Evolutionary conservation across 371 early-diverging fungal species (phyloP).

Genomic region (Rhizopus delemar): DNA sequence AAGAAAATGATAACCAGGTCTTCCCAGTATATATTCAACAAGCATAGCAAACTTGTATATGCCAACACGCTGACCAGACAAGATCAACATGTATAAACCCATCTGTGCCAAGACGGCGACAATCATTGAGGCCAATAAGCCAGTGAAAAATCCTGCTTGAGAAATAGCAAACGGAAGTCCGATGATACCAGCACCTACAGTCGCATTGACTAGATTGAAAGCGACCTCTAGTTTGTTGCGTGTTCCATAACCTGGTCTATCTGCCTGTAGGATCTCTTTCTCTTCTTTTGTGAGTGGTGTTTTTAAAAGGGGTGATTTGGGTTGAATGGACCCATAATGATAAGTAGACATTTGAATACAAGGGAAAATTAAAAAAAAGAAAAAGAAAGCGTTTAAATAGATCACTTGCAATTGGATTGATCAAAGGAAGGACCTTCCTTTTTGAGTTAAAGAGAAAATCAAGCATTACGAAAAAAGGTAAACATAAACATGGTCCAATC

Average conservation of each 20-base stretch:
- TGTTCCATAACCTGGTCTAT: conserved; percentile 51
- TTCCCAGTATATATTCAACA: conserved; percentile 57
- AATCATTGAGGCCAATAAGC: conserved; percentile 47
- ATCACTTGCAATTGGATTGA: no score
- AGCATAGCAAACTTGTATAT: conserved; percentile 56
- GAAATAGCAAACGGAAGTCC: conserved; percentile 55
- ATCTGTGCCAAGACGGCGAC: conserved; percentile 54
- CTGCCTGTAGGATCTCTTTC: conserved; percentile 44
- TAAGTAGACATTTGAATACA: conserved; percentile 9
- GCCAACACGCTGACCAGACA: conserved; percentile 52
- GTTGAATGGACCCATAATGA: conserved; percentile 34
- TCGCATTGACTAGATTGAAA: conserved; percentile 62
- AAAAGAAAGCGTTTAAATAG: not conserved
- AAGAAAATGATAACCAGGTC: conserved; percentile 51
- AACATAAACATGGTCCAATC: no score
- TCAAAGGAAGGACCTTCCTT: no score
- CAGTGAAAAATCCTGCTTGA: conserved; percentile 56
- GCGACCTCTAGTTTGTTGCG: conserved; percentile 43
- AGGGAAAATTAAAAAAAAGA: conserved; percentile 9
- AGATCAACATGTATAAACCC: conserved; percentile 55
- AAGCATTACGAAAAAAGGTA: no score
- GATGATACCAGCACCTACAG: conserved; percentile 60
- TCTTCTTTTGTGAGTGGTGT: conserved; percentile 32
- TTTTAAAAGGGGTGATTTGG: conserved; percentile 23
- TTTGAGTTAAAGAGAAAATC: no score